Base-by-base conservation (phyloP, 2,329 filamentous ascomycete genomes). In the Pseudonectria buxi region DNA sequence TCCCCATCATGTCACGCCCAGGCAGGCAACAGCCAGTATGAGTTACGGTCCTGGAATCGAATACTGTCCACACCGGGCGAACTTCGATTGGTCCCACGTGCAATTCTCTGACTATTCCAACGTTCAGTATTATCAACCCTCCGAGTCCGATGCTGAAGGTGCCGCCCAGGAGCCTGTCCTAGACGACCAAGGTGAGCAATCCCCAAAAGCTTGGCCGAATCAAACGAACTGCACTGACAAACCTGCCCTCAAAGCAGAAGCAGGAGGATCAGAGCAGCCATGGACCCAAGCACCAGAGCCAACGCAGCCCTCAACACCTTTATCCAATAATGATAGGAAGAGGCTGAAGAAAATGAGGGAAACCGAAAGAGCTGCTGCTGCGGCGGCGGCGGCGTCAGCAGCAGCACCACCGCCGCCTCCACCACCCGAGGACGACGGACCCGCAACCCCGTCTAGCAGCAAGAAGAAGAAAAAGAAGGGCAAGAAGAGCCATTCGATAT, bases 41-140 rank as follows among this genome's bases (percentile, higher is more conserved):
- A 67, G 50, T 53, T 53, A 52, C 46, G 49, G 50, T 49, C 55
- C 52, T 41, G 53, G 49, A 35, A 52, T 63, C 43, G 57, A 63
- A 36, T 59, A 55, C 51, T 63, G 62, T 58, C 59, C 63, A 29
- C 53, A 55, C 35, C 57, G 65, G 60, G 49, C 62, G 38, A 56
- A 60, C 42, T 39, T 63, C 54, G 56, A 62, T 48, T 62, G 51
- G 45, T 48, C 51, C 39, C 47, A 61, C 44, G 55, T 68, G 37
- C 58, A 67, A 45, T 62, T 55, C 40, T 61, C 64, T 43, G 54
- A 69, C 47, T 69, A 63, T 54, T 64, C 61, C 41, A 56, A 65
- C 24, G 51, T 69, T 33, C 55, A 66, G 42, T 69, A 60, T 47
- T 61, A 58, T 34, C 53, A 62, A 33, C 44, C 52, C 9, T 54